phyloP scores from a whole-genome alignment of 768 basidiomycete species.

The Pleurotus citrinopileatus region DNA sequence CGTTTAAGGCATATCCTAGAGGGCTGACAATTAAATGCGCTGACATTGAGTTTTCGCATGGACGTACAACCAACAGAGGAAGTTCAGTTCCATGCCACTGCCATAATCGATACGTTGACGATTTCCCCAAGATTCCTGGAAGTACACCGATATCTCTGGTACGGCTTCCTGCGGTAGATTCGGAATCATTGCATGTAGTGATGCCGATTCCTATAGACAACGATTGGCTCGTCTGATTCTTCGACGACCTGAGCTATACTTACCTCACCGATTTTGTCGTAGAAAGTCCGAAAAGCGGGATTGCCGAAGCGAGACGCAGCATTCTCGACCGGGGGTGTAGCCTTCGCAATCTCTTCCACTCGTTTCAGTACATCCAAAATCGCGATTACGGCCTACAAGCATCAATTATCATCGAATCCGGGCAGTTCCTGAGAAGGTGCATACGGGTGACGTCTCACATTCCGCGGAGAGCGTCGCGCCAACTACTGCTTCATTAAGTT shows the following conservation, averaged over 20 bases:
- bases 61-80: slow-evolving; percentile 92
- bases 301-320: slow-evolving; percentile 93
- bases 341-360: slow-evolving; percentile 63
- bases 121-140: slow-evolving; percentile 90
- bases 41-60: neutral
- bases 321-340: slow-evolving; percentile 87
- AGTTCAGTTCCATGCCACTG: slow-evolving; percentile 99
- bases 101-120: slow-evolving; percentile 93
- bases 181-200: slow-evolving; percentile 58
- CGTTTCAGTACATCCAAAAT: slow-evolving; percentile 63
- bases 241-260: neutral
- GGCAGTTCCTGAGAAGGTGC: slow-evolving; percentile 22
- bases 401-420: neutral
- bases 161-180: slow-evolving; percentile 56
- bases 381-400: slow-evolving; percentile 54
- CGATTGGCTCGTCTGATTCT: neutral
- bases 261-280: slow-evolving; percentile 77
- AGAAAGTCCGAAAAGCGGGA: slow-evolving; percentile 91
- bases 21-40: neutral
- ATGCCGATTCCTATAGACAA: slow-evolving; percentile 43
- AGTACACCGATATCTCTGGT: slow-evolving; percentile 75
- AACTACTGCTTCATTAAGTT: slow-evolving; percentile 71
- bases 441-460: slow-evolving; percentile 56
- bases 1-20: slow-evolving; percentile 77
- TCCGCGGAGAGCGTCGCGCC: slow-evolving; percentile 74